Evolutionary conservation across 768 basidiomycete species (phyloP), one percentile per base, ranked within the genome.

Genomic region (Chalciporus chontae): DNA sequence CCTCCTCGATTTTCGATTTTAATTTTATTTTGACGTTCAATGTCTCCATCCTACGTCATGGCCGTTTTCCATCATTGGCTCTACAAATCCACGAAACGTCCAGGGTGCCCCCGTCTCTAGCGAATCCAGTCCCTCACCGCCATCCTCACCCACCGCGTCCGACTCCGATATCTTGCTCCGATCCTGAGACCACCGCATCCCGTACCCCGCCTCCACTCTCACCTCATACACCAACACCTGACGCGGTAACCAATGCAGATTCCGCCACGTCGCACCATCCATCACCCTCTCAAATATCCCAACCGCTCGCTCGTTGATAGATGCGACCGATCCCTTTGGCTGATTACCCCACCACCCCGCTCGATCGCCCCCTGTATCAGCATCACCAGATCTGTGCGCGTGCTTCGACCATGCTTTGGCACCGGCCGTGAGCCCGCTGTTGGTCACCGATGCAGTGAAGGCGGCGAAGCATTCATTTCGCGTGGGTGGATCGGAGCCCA

Each of bases 371-470:
- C 13, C 41, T 2, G 40, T 17, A 5, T 40, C 27, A 4, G 18
- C 38, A 31, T 54, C 52, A 2, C 57, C 23, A 21, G 82, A 84
- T 21, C 84, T 70, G 53, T 82, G 82, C 1, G 75, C 74, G 54
- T 85, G 84, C 54, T 85, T 85, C 3, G 80, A 74, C 82, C 82
- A 85, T 6, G 84, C 83, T 23, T 81, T 75, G 2, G 81, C 78
- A 13, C 84, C 84, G 3, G 78, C 76, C 2, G 73, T 80, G 38
- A 85, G 71, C n/a, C 69, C 74, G 29, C 68, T 76, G 17, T 61
- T 76, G 53, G 81, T 84, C 4, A 76, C 66, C 29, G 57, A 29
- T 18, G 71, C 53, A 4, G 72, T 63, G 60, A 80, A 85, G 2
- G 83, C 80, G 13, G 66, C 61, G 6, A 80, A 72, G 59, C 83